Evolutionary conservation across 768 basidiomycete genomes (phyloP), one percentile per base, ranked within the genome.

Genomic region (Galerina marginata): DNA sequence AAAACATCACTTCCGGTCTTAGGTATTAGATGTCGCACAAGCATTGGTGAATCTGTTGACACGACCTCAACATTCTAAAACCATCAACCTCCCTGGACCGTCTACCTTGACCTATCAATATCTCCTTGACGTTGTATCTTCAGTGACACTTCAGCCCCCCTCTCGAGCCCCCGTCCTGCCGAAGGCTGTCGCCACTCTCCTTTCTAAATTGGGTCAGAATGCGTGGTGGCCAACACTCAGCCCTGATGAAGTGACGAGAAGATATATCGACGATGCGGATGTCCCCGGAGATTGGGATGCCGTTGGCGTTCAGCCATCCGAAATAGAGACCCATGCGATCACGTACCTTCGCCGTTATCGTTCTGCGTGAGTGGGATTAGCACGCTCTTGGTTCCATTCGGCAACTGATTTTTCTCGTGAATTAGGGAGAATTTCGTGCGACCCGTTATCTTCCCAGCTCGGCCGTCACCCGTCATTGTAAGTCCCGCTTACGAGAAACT

Each of bases 11-110:
- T 56, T 36, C 59, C 52, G 25, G 33, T 57, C 14, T 50, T 44
- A 95, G 93, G 93, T 97, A 23, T 75, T 96, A 69, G 96, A 99
- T 70, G 93, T 99, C 58, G 96, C 97, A 9, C 91, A 96, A 74
- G 96, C 88, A 5, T 83, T 99, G 56, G 81, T 84, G n/a, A 92
- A 93, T 77, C 76, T 93, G 61, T 84, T 91, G 75, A 69, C 79
- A 15, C 80, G 83, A 46, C 83, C 88, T 43, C 86, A 86, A 52
- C 69, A 87, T 20, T 76, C 89, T 43, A 83, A 86, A 36, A 93
- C 88, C 7, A 75, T 95, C 68, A 85, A 86, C 55, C 88, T 99
- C 48, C 93, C 96, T 46, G 97, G 97, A 2, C 96, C 96, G 0
- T 90, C 87, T 36, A 88, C 90, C 39, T 82, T 96, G 74, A 91